Base-by-base conservation (phyloP, 1,284 basidiomycete species). In the Sanghuangporus weigelae region DNA sequence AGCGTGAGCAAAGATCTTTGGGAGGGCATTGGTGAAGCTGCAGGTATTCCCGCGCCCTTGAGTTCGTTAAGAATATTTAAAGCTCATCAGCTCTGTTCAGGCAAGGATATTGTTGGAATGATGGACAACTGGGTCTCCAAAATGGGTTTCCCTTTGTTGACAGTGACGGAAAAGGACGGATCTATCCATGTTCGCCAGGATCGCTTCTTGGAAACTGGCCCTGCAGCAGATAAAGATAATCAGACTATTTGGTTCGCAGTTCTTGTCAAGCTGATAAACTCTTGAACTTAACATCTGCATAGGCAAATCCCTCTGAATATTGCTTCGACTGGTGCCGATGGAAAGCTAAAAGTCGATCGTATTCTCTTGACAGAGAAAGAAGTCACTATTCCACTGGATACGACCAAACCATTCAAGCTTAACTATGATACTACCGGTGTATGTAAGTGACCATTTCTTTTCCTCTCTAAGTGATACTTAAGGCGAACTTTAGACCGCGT, bases 101-200 rank as follows among this genome's bases (percentile, higher is more conserved):
- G 87, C 14, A 72, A 88, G 42, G 88, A 98, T 69, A 85, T 98
- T 54, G 80, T 87, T 12, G 81, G 82, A 62, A 83, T 98, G 70
- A 96, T 98, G 93, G 84, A 92, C 66, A 90, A 91, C 73, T 99
- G 96, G 96, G 90, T 96, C 44, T 84, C 87, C 64, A 93, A 95
- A 83, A 87, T 90, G 67, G 93, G 93, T 31, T 95, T 89, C 78
- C 95, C 95, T 3, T 87, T 98, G 31, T 75, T 99, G 59, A 92
- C 87, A 16, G 93, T 98, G 51, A 90, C 86, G 0, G 95, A 98
- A 75, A 82, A 79, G 7, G 75, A 79, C 1, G 84, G 84, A 55
- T 87, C 88, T 16, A 87, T 96, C 68, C 79, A 78, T 63, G 80
- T 96, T 57, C 87, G 89, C 49, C 96, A 99, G 77, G 94, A 97